phyloP scores from a whole-genome alignment of 768 basidiomycete species.

The Mycena amicta region DNA sequence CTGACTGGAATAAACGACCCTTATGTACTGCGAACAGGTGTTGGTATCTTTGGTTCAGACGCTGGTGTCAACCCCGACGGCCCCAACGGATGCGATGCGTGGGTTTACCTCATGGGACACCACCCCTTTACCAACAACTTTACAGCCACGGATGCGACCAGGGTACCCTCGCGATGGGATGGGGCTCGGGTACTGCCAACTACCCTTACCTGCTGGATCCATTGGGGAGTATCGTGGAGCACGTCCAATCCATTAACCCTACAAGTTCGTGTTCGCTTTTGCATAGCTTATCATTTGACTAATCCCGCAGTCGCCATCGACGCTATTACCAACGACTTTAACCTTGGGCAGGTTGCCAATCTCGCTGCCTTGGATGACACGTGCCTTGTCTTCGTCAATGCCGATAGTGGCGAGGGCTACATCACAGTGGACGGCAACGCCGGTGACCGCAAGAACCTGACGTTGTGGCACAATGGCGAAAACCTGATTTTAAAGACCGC shows the following conservation, averaged over 20 bases:
- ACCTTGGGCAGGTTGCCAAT: constrained; percentile 26
- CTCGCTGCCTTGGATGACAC: constrained; percentile 28
- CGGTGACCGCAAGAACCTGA: constrained; percentile 34
- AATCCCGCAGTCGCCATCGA: not conserved
- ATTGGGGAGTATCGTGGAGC: constrained; percentile 15
- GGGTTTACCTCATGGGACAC: constrained; percentile 19
- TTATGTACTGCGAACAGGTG: constrained; percentile 18
- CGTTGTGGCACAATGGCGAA: constrained; percentile 42
- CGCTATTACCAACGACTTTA: constrained; percentile 32
- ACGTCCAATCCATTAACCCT: constrained; percentile 28
- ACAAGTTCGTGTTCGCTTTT: no score
- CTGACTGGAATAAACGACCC: not conserved
- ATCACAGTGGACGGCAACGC: constrained; percentile 39
- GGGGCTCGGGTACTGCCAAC: constrained; percentile 44
- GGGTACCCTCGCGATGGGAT: constrained; percentile 48
- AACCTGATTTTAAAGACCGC: constrained; percentile 47
- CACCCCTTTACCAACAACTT: not conserved
- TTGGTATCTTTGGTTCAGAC: constrained; percentile 43
- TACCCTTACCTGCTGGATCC: constrained; percentile 30
- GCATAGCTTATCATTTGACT: no score
- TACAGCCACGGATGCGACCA: constrained; percentile 33
- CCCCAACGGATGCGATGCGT: constrained; percentile 36
- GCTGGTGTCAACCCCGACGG: constrained; percentile 37
- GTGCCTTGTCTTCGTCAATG: constrained; percentile 28
- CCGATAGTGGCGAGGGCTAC: constrained; percentile 46